A percentile compares a stretch with the other conserved stretches of the same genome.
phyloP scores from a whole-genome alignment of 495 filamentous ascomycete species.

The Apiosordaria backusii region DNA sequence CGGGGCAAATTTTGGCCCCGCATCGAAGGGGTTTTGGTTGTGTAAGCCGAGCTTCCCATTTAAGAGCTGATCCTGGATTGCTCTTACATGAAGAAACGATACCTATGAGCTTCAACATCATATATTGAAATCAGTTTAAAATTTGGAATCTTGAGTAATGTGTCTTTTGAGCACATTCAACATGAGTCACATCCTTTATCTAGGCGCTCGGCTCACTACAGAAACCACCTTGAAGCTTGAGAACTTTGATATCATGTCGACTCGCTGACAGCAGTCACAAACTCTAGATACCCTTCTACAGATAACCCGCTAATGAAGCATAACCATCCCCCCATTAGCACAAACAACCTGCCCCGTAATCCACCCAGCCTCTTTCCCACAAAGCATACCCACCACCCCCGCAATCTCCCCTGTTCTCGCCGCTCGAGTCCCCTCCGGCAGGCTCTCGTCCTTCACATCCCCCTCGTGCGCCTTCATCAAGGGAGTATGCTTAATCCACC shows the following conservation, averaged over 20 bases:
- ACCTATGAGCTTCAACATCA: no score
- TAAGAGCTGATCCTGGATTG: background rate
- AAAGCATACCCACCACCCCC: slow-evolving; percentile 81
- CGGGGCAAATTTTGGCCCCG: slow-evolving; percentile 17
- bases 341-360: slow-evolving; percentile 82
- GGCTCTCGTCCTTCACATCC: slow-evolving; percentile 57
- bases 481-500: slow-evolving; percentile 67
- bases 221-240: no score
- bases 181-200: background rate
- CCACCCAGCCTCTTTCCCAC: slow-evolving; percentile 67
- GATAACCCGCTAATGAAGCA: slow-evolving; percentile 40
- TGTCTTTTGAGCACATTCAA: background rate
- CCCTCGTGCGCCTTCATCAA: slow-evolving; percentile 51
- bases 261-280: no score
- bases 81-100: no score
- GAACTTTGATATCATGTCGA: no score
- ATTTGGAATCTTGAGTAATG: no score
- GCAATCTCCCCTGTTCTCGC: slow-evolving; percentile 76
- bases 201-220: no score
- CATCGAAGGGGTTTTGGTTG: slow-evolving; percentile 4
- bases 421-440: slow-evolving; percentile 54
- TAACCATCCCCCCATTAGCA: slow-evolving; percentile 81
- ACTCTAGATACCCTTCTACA: no score
- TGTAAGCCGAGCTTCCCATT: background rate
- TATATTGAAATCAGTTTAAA: no score